phyloP scores from a whole-genome alignment of 176 grass and related monocot species.

The Oryza coarctata region DNA sequence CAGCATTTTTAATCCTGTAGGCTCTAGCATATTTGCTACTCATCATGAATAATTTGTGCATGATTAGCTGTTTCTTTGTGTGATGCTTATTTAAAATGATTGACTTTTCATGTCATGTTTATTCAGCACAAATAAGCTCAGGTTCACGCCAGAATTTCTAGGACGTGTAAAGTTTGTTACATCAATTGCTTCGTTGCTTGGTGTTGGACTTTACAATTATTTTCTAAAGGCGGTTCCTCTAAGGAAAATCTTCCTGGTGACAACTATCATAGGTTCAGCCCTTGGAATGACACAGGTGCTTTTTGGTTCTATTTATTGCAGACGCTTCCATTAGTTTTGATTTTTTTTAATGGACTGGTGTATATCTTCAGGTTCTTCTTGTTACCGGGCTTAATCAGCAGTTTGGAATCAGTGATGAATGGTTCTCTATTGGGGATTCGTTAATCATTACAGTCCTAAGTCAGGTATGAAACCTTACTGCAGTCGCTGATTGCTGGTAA shows the following conservation, averaged over 20 bases:
- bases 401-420: conserved; percentile 89
- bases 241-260: conserved; percentile 91
- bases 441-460: conserved; percentile 97
- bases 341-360: conserved; percentile 26
- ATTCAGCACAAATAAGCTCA: conserved; percentile 95
- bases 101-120: conserved; percentile 25
- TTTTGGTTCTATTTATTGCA: conserved; percentile 34
- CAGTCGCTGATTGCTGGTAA: neutral
- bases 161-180: conserved; percentile 97
- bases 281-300: conserved; percentile 97
- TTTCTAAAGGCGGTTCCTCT: conserved; percentile 90
- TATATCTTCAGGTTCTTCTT: conserved; percentile 69
- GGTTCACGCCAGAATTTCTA: conserved; percentile 96
- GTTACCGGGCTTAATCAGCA: conserved; percentile 84
- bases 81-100: conserved; percentile 9
- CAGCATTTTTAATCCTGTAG: neutral
- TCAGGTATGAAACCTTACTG: conserved; percentile 52
- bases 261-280: conserved; percentile 85
- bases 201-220: conserved; percentile 90
- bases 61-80: conserved; percentile 2
- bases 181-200: conserved; percentile 82
- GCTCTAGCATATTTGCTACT: neutral
- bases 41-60: neutral
- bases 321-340: conserved; percentile 14
- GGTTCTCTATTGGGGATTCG: conserved; percentile 98